phyloP scores from a whole-genome alignment of 495 filamentous ascomycete genomes.

The Jackrogersella multiformis region DNA sequence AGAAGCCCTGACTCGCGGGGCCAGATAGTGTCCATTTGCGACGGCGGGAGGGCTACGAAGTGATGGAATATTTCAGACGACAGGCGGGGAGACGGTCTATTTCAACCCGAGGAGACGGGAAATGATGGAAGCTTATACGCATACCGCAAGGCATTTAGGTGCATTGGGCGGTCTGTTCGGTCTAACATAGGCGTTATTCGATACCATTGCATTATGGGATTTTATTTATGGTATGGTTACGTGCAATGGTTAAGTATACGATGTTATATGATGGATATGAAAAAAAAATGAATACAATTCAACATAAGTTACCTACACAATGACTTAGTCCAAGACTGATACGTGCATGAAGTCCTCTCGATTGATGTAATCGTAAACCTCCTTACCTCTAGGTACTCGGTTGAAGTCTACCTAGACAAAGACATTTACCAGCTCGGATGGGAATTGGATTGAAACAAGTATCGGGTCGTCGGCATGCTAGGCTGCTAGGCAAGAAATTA shows the following conservation, averaged over 20 bases:
- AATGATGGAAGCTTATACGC: constrained; percentile 15
- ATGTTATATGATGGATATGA: constrained; percentile 20
- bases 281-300: background rate
- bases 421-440: too few relatives aligned
- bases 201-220: constrained; percentile 37
- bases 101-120: background rate
- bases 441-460: too few relatives aligned
- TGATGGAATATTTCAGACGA: background rate
- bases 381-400: too few relatives aligned
- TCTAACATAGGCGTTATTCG: constrained; percentile 36
- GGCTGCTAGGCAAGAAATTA: background rate
- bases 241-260: constrained; percentile 14
- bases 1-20: background rate
- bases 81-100: background rate
- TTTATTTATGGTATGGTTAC: constrained; percentile 12
- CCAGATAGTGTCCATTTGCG: background rate
- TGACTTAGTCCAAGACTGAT: background rate
- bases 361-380: too few relatives aligned
- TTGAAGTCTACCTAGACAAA: background rate
- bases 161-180: constrained; percentile 24
- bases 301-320: background rate
- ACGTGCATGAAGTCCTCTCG: background rate
- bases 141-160: constrained; percentile 34
- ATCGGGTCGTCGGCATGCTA: background rate
- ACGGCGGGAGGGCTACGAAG: background rate